These are phyloP conservation scores for Phytophthora rubi DNA, from an alignment of 352 stramenopile species.

Conservation along the genomic window DNA sequence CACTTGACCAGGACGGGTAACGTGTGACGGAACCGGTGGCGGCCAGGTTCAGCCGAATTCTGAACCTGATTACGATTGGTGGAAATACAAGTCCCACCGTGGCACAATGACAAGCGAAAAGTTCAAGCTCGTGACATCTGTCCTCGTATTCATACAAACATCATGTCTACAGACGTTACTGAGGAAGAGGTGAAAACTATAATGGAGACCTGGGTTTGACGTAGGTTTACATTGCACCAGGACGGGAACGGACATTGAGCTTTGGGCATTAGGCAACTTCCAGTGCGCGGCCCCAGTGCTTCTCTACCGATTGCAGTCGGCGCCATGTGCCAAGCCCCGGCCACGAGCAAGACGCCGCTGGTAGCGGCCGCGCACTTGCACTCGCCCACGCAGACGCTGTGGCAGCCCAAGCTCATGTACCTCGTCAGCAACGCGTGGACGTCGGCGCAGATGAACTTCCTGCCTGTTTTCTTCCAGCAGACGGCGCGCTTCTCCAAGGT, in stretches of 20 bases:
- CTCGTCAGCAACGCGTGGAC: conserved; percentile 62
- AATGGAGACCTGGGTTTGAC: conserved; percentile 12
- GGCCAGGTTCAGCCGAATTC: not conserved
- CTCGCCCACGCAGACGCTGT: conserved; percentile 24
- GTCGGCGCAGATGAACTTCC: conserved; percentile 79
- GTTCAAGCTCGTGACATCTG: conserved; percentile 14
- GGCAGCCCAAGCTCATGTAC: conserved; percentile 86
- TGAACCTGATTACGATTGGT: conserved; percentile 19
- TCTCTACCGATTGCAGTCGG: not conserved
- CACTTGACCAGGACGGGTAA: not conserved
- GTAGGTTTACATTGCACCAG: not conserved
- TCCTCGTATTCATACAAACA: not conserved
- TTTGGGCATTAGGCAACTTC: conserved; percentile 33
- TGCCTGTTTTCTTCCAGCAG: conserved; percentile 79
- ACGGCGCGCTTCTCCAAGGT: conserved; percentile 71
- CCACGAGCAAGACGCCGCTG: conserved; percentile 37
- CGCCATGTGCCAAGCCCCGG: conserved; percentile 33
- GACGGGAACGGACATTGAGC: not conserved
- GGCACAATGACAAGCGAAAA: conserved; percentile 21
- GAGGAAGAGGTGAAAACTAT: conserved; percentile 28
- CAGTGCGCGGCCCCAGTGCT: not conserved
- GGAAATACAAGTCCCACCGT: conserved; percentile 23
- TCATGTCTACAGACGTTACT: not conserved
- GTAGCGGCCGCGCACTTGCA: conserved; percentile 11
- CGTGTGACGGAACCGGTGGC: conserved; percentile 12